Evolutionary conservation across 805 yeast genomes (phyloP).

Genomic region (Metschnikowia vanudenii): DNA sequence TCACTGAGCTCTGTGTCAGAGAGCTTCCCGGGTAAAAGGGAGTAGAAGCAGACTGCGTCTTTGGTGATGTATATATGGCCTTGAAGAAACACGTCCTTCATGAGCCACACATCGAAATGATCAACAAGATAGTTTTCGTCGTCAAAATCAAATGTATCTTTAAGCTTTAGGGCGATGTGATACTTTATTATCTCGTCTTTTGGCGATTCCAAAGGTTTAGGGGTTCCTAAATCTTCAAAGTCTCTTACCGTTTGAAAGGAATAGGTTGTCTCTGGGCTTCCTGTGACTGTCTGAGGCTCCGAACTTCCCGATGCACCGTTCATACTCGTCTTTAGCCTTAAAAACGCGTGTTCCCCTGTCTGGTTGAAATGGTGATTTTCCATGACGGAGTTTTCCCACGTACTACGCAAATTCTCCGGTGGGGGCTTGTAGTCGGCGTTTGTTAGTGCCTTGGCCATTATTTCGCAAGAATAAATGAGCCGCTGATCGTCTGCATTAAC

Average conservation of each 20-base stretch:
- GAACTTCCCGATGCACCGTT: no score
- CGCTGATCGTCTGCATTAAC: neutral
- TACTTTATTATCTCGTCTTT: slow-evolving; percentile 22
- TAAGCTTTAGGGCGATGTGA: slow-evolving; percentile 35
- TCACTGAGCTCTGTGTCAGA: slow-evolving; percentile 12
- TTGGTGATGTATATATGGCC: slow-evolving; percentile 79
- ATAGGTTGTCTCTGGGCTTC: no score
- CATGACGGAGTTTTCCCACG: slow-evolving; percentile 31
- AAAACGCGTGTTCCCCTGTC: slow-evolving; percentile 12
- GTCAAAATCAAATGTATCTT: slow-evolving; percentile 42
- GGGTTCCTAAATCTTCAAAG: no score
- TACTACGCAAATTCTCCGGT: slow-evolving; percentile 15
- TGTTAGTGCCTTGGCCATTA: slow-evolving; percentile 7
- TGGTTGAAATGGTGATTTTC: slow-evolving; percentile 15
- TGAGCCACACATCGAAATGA: slow-evolving; percentile 76
- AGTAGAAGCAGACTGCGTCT: slow-evolving; percentile 66
- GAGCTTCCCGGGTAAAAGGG: slow-evolving; percentile 57
- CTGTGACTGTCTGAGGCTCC: slow-evolving; percentile 12
- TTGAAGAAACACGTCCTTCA: slow-evolving; percentile 78
- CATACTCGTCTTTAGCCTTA: neutral
- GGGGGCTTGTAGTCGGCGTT: slow-evolving; percentile 12
- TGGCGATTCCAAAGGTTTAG: no score
- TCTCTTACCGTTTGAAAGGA: no score
- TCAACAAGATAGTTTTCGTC: slow-evolving; percentile 54
- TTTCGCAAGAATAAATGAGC: slow-evolving; percentile 4